Conservation (phyloP, 305 asterid species). For the Fraxinus albicans region DNA sequence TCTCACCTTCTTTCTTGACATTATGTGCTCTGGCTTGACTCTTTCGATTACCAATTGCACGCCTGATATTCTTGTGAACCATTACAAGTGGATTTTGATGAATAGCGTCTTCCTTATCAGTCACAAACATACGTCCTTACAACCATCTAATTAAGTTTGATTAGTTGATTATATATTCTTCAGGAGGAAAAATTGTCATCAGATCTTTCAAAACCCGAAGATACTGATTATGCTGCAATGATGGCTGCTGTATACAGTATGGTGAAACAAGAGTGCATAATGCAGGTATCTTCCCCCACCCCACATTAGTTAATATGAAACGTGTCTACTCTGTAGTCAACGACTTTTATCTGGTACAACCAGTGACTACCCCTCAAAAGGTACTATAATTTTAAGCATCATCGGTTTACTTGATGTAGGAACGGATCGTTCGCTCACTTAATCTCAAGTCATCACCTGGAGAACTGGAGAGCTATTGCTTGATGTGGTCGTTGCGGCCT, state of each 20-base stretch:
- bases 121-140: not conserved
- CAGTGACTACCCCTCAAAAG: not conserved
- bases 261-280: conserved; percentile 68
- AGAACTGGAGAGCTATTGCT: conserved; percentile 73
- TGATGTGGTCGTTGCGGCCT: conserved; percentile 85
- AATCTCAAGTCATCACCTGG: conserved; percentile 56
- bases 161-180: not conserved
- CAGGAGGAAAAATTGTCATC: conserved; percentile 36
- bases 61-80: not conserved
- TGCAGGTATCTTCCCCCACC: conserved; percentile 60
- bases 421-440: conserved; percentile 57
- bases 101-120: not conserved
- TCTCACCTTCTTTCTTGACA: not conserved
- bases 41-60: not conserved
- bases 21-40: not conserved
- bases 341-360: not conserved
- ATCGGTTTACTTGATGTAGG: conserved; percentile 37
- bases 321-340: not conserved
- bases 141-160: not conserved
- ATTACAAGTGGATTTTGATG: not conserved
- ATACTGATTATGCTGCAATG: conserved; percentile 50
- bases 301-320: not conserved
- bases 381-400: not conserved
- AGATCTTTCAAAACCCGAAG: conserved; percentile 39
- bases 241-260: conserved; percentile 65